Evolutionary conservation across 495 filamentous ascomycete genomes (phyloP), one percentile per base, ranked within the genome.

Genomic region (Glonium stellatum): DNA sequence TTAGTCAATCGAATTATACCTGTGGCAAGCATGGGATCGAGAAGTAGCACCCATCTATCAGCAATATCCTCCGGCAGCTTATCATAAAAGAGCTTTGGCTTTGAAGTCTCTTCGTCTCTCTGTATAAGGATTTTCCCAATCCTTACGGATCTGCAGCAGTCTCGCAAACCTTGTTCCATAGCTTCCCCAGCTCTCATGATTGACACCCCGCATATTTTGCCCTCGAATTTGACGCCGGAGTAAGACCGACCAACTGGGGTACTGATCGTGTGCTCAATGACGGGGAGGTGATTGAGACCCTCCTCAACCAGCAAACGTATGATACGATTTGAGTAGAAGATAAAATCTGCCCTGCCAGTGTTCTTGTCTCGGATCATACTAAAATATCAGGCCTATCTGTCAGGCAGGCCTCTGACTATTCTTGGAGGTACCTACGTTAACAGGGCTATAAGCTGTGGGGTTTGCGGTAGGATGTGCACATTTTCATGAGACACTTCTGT

Each of bases 121-220:
- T 98, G 93, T 70, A 97, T 98, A 62, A 98, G 77, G 55, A 97
- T 98, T 79, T 98, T 98, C 54, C 93, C 95, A 68, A 98, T 97
- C 56, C 95, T 80, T 35, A 98, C 93, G 4, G 88, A 93, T 21
- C 95, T 84, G 76, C 95, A 98, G 75, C 95, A 98, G 74, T 98
- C 92, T 19, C 95, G 80, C 63, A 98, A 76, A 1, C 90, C 93
- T 75, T 97, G 92, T 76, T 97, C 93, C 93, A 98, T 97, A 36
- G 92, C 88, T 73, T 98, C 93, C 35, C 93, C 95, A 9, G 93
- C 93, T 53, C 93, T 84, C 93, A 98, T 97, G 66, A 98, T 97
- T 11, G 88, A 95, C 46, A 98, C 93, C 36, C 93, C 95, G 71
- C 93, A 97, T 65, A 98, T 98, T 75, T 97, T 96, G 41, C 93